Conservation (phyloP, 2,329 filamentous ascomycete species). For the Apiospora hydei region DNA sequence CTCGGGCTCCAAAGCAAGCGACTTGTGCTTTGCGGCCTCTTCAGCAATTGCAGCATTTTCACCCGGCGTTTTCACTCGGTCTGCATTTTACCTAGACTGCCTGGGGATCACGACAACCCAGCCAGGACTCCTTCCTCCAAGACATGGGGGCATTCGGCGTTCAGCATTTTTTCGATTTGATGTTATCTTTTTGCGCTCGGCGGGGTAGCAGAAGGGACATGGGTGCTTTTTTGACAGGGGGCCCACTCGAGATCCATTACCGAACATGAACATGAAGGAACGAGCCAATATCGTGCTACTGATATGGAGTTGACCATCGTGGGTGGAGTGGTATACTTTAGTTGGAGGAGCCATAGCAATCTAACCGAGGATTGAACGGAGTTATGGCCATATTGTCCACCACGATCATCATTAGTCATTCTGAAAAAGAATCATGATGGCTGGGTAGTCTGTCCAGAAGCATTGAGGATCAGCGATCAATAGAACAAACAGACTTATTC, state of each 20-base stretch:
- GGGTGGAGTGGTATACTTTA: background rate
- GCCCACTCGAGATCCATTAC: constrained; percentile 2
- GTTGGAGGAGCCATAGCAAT: constrained; percentile 18
- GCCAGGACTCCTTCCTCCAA: background rate
- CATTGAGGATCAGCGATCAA: background rate
- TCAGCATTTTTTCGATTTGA: background rate
- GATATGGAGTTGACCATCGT: background rate
- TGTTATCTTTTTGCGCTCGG: constrained; percentile 11
- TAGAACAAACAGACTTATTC: background rate
- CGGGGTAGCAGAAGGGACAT: constrained; percentile 13
- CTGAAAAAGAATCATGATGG: constrained; percentile 10
- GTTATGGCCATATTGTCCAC: background rate
- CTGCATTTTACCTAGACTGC: background rate
- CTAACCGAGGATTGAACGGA: constrained; percentile 14
- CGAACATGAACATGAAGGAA: constrained; percentile 1
- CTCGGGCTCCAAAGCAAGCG: constrained; percentile 2
- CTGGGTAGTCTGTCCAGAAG: background rate
- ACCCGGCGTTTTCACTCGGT: constrained; percentile 4
- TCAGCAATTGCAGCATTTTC: constrained; percentile 15
- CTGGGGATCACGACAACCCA: background rate
- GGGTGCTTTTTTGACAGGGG: constrained; percentile 12
- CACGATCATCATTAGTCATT: constrained; percentile 3
- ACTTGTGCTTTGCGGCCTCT: background rate
- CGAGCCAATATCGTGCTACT: constrained; percentile 13
- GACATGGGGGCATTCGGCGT: background rate